phyloP scores from a whole-genome alignment of 768 basidiomycete species.

The Boletus eberwhitei region DNA sequence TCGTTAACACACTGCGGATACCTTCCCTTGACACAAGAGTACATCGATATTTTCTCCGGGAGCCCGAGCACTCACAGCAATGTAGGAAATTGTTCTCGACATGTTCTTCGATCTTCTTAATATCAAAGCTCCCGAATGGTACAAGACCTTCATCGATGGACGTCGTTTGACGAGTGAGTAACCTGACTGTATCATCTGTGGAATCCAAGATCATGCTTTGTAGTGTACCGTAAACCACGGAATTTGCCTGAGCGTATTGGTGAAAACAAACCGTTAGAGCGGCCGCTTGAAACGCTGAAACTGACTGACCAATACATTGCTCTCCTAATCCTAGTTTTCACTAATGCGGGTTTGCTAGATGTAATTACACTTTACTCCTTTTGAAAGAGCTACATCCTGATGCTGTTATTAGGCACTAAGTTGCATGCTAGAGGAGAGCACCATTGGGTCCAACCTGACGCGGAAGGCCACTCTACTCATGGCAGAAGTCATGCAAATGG shows the following conservation, averaged over 20 bases:
- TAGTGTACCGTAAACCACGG: conserved; percentile 66
- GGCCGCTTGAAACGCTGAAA: conserved; percentile 57
- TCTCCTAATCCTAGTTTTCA: conserved; percentile 77
- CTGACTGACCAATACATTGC: conserved; percentile 92
- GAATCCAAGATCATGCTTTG: not conserved
- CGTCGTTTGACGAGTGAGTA: conserved; percentile 78
- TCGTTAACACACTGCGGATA: conserved; percentile 83
- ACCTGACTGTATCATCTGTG: not conserved
- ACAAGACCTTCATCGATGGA: conserved; percentile 87
- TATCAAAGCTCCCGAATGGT: conserved; percentile 91
- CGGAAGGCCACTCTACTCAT: conserved; percentile 89
- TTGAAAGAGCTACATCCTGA: conserved; percentile 3
- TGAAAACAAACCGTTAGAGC: conserved; percentile 44
- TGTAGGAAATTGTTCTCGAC: conserved; percentile 86
- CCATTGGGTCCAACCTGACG: conserved; percentile 66
- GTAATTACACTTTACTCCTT: conserved; percentile 41
- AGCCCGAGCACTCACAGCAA: conserved; percentile 10
- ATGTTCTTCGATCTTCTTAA: conserved; percentile 93
- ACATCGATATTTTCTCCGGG: conserved; percentile 1
- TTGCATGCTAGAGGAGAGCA: conserved; percentile 78
- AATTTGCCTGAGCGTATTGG: conserved; percentile 29
- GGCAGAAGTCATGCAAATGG: conserved; percentile 86
- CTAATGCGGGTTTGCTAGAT: conserved; percentile 85
- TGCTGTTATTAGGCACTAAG: conserved; percentile 63
- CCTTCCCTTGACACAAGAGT: conserved; percentile 87